phyloP scores from a whole-genome alignment of 129 eudicot species.

The Solidago caesia region DNA sequence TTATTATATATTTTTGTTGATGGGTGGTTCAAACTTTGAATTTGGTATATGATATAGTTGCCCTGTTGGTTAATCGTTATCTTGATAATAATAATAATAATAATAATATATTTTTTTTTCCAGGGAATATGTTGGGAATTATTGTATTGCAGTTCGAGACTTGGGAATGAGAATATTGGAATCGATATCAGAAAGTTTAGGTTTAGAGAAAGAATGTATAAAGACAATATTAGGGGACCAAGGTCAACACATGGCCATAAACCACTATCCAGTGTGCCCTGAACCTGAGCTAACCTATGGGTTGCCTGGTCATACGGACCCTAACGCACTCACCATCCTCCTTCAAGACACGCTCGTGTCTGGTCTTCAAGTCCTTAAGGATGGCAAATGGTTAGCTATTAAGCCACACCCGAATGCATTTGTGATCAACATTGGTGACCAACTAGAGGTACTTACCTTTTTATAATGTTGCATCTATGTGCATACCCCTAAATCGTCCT shows the following conservation, averaged over 20 bases:
- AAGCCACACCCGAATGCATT: slow-evolving; percentile 74
- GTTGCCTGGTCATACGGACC: slow-evolving; percentile 84
- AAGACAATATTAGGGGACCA: slow-evolving; percentile 51
- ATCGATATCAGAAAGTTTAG: slow-evolving; percentile 71
- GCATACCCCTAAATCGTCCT: not conserved
- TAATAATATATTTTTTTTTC: not conserved
- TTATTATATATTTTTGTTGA: not conserved
- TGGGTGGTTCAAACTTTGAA: not conserved
- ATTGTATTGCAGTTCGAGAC: slow-evolving; percentile 56
- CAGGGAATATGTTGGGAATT: slow-evolving; percentile 34
- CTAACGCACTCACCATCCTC: slow-evolving; percentile 80
- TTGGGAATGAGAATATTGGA: slow-evolving; percentile 62
- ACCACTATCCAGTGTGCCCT: slow-evolving; percentile 76
- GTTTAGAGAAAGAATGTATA: slow-evolving; percentile 48
- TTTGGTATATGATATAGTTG: not conserved
- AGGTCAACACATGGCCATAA: slow-evolving; percentile 89
- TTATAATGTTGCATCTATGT: not conserved
- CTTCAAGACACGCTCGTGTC: slow-evolving; percentile 67
- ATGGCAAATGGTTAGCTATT: slow-evolving; percentile 68
- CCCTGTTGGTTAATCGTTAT: not conserved
- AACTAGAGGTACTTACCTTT: slow-evolving; percentile 61
- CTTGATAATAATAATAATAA: not conserved
- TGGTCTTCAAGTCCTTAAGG: slow-evolving; percentile 78
- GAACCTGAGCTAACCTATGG: slow-evolving; percentile 86
- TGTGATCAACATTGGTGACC: slow-evolving; percentile 87